Percentiles rank a stretch among this genome's conserved stretches.
Conservation (phyloP, 352 stramenopile species). For the Discostella stelligera region DNA sequence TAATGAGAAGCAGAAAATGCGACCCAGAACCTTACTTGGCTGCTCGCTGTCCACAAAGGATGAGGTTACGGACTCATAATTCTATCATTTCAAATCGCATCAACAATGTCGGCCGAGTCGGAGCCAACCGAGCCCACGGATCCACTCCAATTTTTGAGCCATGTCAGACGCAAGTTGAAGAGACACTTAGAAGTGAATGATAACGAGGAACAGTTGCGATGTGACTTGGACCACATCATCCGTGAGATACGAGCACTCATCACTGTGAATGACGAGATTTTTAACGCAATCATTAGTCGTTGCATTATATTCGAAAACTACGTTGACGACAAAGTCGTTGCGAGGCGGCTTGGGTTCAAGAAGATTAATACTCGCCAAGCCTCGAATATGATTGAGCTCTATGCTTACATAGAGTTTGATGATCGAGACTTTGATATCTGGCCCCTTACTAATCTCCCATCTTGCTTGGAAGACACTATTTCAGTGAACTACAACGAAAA, state of each 20-base stretch:
- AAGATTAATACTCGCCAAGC: too few species aligned
- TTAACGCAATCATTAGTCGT: slow-evolving; percentile 27
- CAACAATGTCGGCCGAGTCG: too few species aligned
- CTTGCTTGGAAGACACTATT: background rate
- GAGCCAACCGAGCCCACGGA: background rate
- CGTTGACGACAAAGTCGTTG: too few species aligned
- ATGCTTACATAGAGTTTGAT: background rate
- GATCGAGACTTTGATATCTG: slow-evolving; percentile 11
- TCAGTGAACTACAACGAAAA: background rate
- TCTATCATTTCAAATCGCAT: too few species aligned
- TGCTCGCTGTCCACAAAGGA: too few species aligned
- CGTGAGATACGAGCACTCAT: slow-evolving; percentile 34
- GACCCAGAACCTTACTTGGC: too few species aligned
- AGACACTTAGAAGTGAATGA: background rate
- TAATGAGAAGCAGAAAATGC: too few species aligned
- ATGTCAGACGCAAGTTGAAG: background rate
- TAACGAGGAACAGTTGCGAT: background rate
- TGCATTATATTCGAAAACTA: slow-evolving; percentile 10
- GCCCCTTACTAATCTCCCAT: slow-evolving; percentile 8
- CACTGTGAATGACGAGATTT: slow-evolving; percentile 13
- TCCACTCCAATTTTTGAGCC: slow-evolving; percentile 1
- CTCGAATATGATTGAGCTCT: too few species aligned
- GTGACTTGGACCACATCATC: slow-evolving; percentile 35
- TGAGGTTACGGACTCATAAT: too few species aligned
- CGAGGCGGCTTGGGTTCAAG: too few species aligned